Evolutionary conservation across 306 rosid species (phyloP), one percentile per base, ranked within the genome.

Genomic region (Mimosa bimucronata): DNA sequence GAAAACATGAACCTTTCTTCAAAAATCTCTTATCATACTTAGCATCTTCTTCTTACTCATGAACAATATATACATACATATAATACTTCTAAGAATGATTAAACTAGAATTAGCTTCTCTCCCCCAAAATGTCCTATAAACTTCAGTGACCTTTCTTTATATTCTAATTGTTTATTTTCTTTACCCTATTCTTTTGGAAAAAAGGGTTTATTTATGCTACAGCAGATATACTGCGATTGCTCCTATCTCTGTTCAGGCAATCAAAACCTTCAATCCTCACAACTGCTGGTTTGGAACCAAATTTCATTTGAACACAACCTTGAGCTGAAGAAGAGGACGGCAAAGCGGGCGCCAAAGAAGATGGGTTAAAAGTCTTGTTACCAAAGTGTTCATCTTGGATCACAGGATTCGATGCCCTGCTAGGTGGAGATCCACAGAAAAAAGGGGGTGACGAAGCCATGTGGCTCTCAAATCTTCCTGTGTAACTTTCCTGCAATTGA

Each of bases 391-490:
- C 92, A 66, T 94, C 98, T 81, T 89, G 97, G 79, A 87, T 80
- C 12, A 94, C 77, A 34, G 98, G 98, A 58, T 94, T 94, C 2
- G 98, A 91, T 2, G 94, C 94, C 84, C 98, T 84, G 81, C 95
- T 94, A 19, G 98, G 98, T 9, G 98, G 98, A 66, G 98, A 92
- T 74, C 98, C 98, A 29, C 92, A 37, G 79, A 94, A 92, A 77
- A 81, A 94, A 3, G 97, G 98, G 4, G 98, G 97, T 14, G 98
- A 91, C 2, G 90, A 82, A 31, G 84, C 90, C 80, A 84, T 74
- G 53, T 84, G 91, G 11, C 67, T 86, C 29, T 85, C 66, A 3
- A 83, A 72, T 64, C 73, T 86, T 53, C 88, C 96, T 0, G 74
- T 77, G 66, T 61, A 76, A 29, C 80, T 82, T 78, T 87, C 93